Base-by-base conservation (phyloP, 257 asterid genomes). In the Euphrasia confusa region DNA sequence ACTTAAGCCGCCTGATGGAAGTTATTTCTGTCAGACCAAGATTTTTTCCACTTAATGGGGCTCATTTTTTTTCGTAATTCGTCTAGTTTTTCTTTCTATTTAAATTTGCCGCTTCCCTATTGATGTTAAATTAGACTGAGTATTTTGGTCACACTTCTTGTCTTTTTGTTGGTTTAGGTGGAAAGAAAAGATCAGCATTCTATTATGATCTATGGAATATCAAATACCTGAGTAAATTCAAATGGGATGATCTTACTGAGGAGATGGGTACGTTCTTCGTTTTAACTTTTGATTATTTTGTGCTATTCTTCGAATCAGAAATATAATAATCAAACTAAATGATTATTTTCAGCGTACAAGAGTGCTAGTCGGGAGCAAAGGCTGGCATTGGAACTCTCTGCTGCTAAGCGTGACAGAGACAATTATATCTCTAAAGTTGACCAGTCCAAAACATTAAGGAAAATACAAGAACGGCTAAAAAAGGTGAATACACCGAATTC, bases 201-300 rank as follows among this genome's bases (percentile, higher is more conserved):
- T 83, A 87, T 68, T 93, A 89, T 35, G 99, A 93, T 68, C 66
- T 87, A 39, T 93, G 99, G 97, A 93, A 93, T 76, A 82, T 93
- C 81, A 93, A 93, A 71, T 93, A 93, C 77, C 75, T 89, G 79
- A 87, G 97, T 70, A 93, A 93, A 78, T 85, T 93, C 80, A 93
- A 87, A 84, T 93, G 99, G 97, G 97, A 93, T 61, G 94, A 93
- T 80, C 95, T 89, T 71, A 87, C 88, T 4, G 94, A 75, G 63
- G 99, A 89, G 74, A 84, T 73, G 35, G 97, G 94, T 87, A 81
- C 17, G 12, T 42, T 24, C 47, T 44, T 21, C 61, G 39, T 54
- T 40, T 6, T 59, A 9, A 35, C 52, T 62, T 54, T 10, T 65
- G 69, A 39, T 53, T 17, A 15, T 58, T 15, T n/a, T 54, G 30